Percentiles rank a stretch among this genome's conserved stretches.
Evolutionary conservation across 78 protist genomes (phyloP).

Genomic region (Dictyostelium firmibasis): DNA sequence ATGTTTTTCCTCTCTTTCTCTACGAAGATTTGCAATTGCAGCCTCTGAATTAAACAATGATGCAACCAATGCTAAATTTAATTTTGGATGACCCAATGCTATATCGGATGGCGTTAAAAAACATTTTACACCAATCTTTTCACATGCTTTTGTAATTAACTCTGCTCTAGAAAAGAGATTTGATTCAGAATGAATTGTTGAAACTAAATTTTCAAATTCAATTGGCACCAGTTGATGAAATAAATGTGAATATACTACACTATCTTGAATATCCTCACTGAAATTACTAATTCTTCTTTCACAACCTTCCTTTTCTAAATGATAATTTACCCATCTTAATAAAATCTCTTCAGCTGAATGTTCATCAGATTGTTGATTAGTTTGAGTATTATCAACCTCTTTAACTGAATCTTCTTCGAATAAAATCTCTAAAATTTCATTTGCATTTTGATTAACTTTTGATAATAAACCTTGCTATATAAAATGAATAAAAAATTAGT

Average conservation of each 20-base stretch:
- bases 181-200: neutral
- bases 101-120: slow-evolving; percentile 70
- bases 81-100: slow-evolving; percentile 73
- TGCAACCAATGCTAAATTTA: slow-evolving; percentile 61
- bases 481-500: too few relatives aligned
- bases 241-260: slow-evolving; percentile 39
- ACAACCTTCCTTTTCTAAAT: slow-evolving; percentile 52
- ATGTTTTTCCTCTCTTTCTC: slow-evolving; percentile 41
- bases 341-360: slow-evolving; percentile 79
- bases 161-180: slow-evolving; percentile 66
- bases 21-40: slow-evolving; percentile 49
- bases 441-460: slow-evolving; percentile 68
- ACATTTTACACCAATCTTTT: slow-evolving; percentile 65
- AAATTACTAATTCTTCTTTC: slow-evolving; percentile 55
- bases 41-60: slow-evolving; percentile 73
- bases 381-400: neutral
- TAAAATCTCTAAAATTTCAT: slow-evolving; percentile 42
- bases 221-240: slow-evolving; percentile 59
- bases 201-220: slow-evolving; percentile 15
- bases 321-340: slow-evolving; percentile 72
- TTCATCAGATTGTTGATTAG: neutral
- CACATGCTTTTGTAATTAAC: slow-evolving; percentile 58
- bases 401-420: slow-evolving; percentile 23
- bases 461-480: slow-evolving; percentile 42
- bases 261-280: slow-evolving; percentile 64